These are phyloP conservation scores for Pleodorina starrii DNA, from an alignment of 139 green algal genomes.

Conservation along the genomic window DNA sequence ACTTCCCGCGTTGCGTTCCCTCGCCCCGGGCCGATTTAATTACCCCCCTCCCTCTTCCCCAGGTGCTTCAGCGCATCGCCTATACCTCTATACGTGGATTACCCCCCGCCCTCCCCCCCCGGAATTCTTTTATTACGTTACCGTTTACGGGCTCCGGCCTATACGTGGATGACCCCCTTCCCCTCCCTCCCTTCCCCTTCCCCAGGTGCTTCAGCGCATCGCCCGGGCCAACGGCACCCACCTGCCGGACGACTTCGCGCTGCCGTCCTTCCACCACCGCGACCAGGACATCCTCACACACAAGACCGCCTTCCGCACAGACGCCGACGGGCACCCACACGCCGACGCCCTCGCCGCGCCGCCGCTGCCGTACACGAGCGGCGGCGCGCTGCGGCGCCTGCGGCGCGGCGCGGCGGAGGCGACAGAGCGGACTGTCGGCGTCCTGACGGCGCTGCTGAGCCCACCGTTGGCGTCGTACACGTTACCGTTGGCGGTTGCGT, in stretches of 20 bases:
- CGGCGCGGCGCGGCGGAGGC: too few relatives aligned
- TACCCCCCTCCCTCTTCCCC: neutral
- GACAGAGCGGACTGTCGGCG: neutral
- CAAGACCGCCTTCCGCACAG: neutral
- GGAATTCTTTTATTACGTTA: too few relatives aligned
- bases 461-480: constrained; percentile 47
- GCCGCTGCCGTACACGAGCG: neutral
- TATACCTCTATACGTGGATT: too few relatives aligned
- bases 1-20: too few relatives aligned
- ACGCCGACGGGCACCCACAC: constrained; percentile 1
- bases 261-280: constrained; percentile 39
- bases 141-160: too few relatives aligned
- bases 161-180: neutral
- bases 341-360: neutral
- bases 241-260: constrained; percentile 32
- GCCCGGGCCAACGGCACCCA: constrained; percentile 18
- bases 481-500: constrained; percentile 56
- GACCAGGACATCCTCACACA: constrained; percentile 21
- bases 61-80: constrained; percentile 42
- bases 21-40: too few relatives aligned
- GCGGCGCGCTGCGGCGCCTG: neutral
- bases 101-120: too few relatives aligned
- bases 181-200: neutral
- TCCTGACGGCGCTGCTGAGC: constrained; percentile 24
- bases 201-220: constrained; percentile 40